Evolutionary conservation across 2,329 filamentous ascomycete species (phyloP), one percentile per base, ranked within the genome.

Genomic region (Thelonectria rubi): DNA sequence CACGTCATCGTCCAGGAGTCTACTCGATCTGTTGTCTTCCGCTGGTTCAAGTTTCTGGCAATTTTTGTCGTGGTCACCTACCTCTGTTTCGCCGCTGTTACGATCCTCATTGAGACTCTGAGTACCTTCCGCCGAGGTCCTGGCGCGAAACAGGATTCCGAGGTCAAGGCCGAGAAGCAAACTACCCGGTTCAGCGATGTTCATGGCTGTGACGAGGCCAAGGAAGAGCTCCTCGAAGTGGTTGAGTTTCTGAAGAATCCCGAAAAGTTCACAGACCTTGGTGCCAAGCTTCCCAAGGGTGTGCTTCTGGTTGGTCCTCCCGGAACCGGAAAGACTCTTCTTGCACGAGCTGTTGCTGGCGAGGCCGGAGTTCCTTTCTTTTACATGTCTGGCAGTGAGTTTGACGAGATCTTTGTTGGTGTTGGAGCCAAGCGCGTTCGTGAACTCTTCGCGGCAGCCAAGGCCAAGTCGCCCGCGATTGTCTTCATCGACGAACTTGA

Each of bases 371-470:
- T 99, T 17, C 95, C 95, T 1, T 99, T 99, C 84, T 99, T 98
- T 84, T 99, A 97, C 85, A 98, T 99, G 94, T 99, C 95, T 73
- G 95, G 95, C 52, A 97, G 93, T 60, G 95, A 99, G 77, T 99
- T 99, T 74, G 95, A 99, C 73, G 95, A 99, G 78, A 91, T 99
- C 54, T 99, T 97, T 73, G 96, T 99, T 37, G 95, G 95, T 74
- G 95, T 99, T 55, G 93, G 94, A 74, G 93, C 93, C 47, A 97
- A 99, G 83, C 91, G 95, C 73, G 94, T 99, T 50, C 92, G 95
- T 61, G 95, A 97, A 65, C 86, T 97, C n/a, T 97, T 97, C 76
- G 80, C 84, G 47, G 88, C 91, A 58, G 94, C 94, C 66, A 92
- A 93, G 69, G 78, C 84, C 66, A 97, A 98, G 80, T 89, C 93